phyloP scores from a whole-genome alignment of 208 protist species.

The Novymonas esmeraldas region DNA sequence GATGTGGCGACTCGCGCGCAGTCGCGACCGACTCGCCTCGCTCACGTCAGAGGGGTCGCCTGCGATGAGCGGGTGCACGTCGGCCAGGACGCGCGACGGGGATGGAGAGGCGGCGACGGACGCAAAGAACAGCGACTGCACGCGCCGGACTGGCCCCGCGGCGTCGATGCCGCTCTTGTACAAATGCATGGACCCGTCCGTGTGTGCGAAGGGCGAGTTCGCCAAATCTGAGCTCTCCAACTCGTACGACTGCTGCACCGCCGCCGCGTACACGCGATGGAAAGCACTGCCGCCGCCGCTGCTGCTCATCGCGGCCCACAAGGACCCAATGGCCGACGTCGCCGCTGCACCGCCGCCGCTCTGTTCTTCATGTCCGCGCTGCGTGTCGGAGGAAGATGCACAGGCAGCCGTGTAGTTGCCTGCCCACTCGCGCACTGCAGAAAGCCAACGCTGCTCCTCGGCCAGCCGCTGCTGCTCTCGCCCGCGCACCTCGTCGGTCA shows the following conservation, averaged over 20 bases:
- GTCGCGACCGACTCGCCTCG: conserved; percentile 23
- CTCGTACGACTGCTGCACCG: conserved; percentile 26
- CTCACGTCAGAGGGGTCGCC: conserved; percentile 1
- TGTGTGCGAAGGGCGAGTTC: conserved; percentile 38
- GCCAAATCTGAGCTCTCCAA: conserved; percentile 20
- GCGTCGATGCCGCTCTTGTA: not conserved
- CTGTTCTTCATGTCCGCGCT: not conserved
- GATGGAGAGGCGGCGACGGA: not conserved
- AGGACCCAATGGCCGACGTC: conserved; percentile 6
- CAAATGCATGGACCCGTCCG: conserved; percentile 21
- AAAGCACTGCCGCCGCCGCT: not conserved
- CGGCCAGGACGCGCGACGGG: conserved; percentile 1
- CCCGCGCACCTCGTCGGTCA: conserved; percentile 34
- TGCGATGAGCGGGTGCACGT: conserved; percentile 12
- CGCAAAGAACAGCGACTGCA: conserved; percentile 20
- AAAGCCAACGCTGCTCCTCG: conserved; percentile 27
- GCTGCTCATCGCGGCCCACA: conserved; percentile 14
- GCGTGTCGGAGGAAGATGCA: too few species aligned
- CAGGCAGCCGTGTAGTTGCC: not conserved
- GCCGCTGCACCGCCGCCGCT: not conserved
- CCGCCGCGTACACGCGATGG: conserved; percentile 23
- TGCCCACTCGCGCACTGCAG: conserved; percentile 35
- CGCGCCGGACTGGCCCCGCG: not conserved
- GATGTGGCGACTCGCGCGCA: conserved; percentile 34
- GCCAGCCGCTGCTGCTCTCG: conserved; percentile 36